Evolutionary conservation across 768 basidiomycete genomes (phyloP).

Genomic region (Termitomyces sp.): DNA sequence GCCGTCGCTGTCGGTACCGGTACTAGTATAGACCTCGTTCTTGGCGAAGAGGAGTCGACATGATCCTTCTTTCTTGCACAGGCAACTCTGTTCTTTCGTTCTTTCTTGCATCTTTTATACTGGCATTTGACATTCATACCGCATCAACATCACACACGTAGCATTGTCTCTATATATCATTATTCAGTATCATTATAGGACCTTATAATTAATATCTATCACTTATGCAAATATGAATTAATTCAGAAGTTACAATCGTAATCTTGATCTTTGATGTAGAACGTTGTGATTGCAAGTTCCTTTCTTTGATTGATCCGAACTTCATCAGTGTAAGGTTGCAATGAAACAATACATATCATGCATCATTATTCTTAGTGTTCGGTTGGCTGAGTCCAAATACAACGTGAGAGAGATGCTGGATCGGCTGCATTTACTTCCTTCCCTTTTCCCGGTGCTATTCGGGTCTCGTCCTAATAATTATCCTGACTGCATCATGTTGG

Average conservation of each 20-base stretch:
- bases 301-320: neutral
- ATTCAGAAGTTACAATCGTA: neutral
- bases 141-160: neutral
- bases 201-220: neutral
- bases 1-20: slow-evolving; percentile 52
- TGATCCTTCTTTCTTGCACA: neutral
- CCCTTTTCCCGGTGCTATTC: neutral
- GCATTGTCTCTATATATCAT: neutral
- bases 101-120: neutral
- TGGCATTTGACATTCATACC: neutral
- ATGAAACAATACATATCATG: neutral
- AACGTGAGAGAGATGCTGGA: neutral
- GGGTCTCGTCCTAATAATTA: neutral
- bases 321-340: neutral
- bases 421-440: neutral
- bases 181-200: neutral
- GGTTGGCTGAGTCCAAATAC: neutral
- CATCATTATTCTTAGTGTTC: neutral
- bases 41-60: neutral
- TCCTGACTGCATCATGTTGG: neutral
- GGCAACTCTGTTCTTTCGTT: neutral
- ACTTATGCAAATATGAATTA: neutral
- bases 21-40: slow-evolving; percentile 18
- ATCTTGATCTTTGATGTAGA: neutral
- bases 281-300: neutral